Percentiles rank a stretch among this genome's conserved stretches.
Conservation (phyloP, 176 grass and related monocot species). For the Leersia perrieri region DNA sequence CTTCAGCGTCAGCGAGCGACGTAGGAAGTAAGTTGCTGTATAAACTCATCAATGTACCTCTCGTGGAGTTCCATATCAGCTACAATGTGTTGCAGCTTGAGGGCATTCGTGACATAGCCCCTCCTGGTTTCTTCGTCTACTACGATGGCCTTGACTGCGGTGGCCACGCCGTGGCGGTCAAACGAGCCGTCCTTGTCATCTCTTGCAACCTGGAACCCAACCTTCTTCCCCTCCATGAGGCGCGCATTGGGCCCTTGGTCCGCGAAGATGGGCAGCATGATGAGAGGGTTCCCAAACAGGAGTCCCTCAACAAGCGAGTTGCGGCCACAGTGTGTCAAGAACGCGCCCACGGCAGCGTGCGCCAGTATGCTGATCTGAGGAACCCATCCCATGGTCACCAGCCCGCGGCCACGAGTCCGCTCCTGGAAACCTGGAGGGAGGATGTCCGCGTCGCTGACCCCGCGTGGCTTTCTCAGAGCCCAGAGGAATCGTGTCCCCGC, state of each 20-base stretch:
- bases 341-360: conserved; percentile 44
- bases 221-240: conserved; percentile 1
- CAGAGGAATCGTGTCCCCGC: neutral
- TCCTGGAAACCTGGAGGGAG: neutral
- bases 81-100: neutral
- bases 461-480: neutral
- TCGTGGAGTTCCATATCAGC: neutral
- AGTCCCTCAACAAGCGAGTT: conserved; percentile 21
- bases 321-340: conserved; percentile 66
- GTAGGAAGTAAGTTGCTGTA: too few relatives aligned
- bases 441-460: neutral
- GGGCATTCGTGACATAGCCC: neutral
- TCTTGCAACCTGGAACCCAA: neutral
- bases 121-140: neutral
- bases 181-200: neutral
- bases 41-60: neutral
- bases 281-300: neutral
- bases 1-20: too few relatives aligned
- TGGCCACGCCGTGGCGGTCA: neutral
- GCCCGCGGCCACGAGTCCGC: neutral
- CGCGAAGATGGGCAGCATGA: conserved; percentile 1
- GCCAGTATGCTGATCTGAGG: neutral
- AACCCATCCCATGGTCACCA: neutral
- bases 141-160: neutral
- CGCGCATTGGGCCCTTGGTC: conserved; percentile 15